Evolutionary conservation across 192 early-diverging fungal species (phyloP).

Genomic region (Endogone sp.): DNA sequence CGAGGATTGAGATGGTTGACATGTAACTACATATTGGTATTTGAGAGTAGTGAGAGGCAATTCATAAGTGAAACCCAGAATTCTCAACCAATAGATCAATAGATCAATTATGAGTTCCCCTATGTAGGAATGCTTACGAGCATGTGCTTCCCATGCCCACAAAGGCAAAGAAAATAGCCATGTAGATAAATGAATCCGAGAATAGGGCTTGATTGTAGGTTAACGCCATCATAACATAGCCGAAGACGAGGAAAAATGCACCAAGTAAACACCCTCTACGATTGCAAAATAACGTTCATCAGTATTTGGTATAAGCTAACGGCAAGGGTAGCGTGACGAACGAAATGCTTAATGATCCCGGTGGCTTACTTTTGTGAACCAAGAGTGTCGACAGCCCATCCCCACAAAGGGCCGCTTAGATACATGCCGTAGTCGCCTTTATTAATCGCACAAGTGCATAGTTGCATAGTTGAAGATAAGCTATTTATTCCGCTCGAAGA

Average conservation of each 20-base stretch:
- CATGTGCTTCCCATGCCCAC: constrained; percentile 1
- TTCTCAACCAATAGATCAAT: background rate
- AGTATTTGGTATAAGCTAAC: background rate
- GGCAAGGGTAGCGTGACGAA: background rate
- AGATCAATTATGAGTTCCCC: background rate
- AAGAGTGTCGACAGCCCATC: background rate
- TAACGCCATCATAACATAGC: background rate
- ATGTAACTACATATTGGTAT: background rate
- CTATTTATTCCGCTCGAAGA: background rate
- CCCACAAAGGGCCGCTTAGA: background rate
- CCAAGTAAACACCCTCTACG: background rate
- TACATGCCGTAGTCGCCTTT: background rate
- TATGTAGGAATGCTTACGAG: background rate
- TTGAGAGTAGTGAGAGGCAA: background rate
- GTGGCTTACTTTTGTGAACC: background rate
- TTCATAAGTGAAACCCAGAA: too few relatives aligned
- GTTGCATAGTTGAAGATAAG: background rate
- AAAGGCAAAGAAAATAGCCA: background rate
- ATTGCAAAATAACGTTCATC: background rate
- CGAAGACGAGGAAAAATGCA: background rate
- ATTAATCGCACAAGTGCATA: too few relatives aligned
- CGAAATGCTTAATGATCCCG: background rate
- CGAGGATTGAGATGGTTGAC: background rate
- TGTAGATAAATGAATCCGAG: background rate
- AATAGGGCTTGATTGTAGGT: background rate